These are phyloP conservation scores for Heterobasidion annosum DNA, from an alignment of 1,284 basidiomycete genomes.

Conservation along the genomic window DNA sequence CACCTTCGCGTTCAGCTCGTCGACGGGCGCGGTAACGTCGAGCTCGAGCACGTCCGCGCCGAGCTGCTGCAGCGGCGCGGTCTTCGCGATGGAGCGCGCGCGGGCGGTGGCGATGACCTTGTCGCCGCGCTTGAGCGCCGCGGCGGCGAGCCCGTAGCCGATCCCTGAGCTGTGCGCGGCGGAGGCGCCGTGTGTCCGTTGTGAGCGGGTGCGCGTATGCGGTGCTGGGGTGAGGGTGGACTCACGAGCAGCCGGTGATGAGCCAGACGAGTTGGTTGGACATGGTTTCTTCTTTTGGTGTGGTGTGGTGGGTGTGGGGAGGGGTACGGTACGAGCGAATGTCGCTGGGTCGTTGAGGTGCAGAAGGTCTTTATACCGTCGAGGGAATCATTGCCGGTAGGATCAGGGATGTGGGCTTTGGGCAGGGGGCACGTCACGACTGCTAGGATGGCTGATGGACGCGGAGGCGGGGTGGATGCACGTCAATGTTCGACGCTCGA, in stretches of 20 bases:
- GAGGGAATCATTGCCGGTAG: no score
- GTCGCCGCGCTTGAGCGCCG: constrained; percentile 15
- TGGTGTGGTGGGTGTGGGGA: no score
- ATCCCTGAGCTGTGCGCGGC: constrained; percentile 11
- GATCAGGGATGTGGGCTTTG: no score
- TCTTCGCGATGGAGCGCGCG: constrained; percentile 13
- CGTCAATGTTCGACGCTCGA: no score
- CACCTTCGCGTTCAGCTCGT: constrained; percentile 25
- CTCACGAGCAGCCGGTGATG: constrained; percentile 20
- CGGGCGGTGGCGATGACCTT: constrained; percentile 23
- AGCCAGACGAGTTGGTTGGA: constrained; percentile 19
- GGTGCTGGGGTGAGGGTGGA: neutral
- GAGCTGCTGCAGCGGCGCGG: constrained; percentile 16
- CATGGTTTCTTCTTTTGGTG: neutral
- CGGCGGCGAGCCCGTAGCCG: constrained; percentile 15
- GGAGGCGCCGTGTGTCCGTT: neutral
- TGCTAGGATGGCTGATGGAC: no score
- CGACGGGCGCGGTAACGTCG: constrained; percentile 20
- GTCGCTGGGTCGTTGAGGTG: no score
- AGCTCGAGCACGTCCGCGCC: constrained; percentile 20
- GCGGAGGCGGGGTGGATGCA: no score
- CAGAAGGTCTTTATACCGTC: no score
- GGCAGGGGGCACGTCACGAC: no score
- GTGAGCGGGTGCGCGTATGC: neutral
- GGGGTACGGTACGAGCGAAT: no score